Evolutionary conservation across 352 stramenopile species (phyloP).

Genomic region (Globisporangium echinulatum): DNA sequence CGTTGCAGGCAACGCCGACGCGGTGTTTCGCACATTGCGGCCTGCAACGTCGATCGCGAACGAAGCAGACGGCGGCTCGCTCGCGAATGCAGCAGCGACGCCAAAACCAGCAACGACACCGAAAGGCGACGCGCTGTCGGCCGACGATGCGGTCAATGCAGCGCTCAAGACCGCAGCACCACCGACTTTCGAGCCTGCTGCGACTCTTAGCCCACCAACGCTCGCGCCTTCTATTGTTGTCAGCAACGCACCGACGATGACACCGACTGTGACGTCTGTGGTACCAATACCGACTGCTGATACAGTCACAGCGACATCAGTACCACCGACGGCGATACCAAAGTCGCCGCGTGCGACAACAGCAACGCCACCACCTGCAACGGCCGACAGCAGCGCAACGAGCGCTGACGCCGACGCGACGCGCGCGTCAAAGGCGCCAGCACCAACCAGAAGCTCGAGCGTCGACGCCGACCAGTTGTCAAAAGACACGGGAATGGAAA

Average conservation of each 20-base stretch:
- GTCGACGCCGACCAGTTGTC: slow-evolving; percentile 6
- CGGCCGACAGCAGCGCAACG: neutral
- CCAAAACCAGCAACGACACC: neutral
- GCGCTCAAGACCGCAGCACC: slow-evolving; percentile 9
- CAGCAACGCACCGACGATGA: neutral
- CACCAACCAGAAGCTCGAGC: neutral
- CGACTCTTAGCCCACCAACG: neutral
- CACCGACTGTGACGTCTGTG: slow-evolving; percentile 1
- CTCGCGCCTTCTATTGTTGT: neutral
- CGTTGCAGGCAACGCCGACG: neutral
- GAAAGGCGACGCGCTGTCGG: slow-evolving; percentile 3
- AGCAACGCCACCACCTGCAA: neutral
- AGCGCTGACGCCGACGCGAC: neutral
- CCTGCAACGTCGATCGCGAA: slow-evolving; percentile 3
- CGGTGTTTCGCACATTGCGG: slow-evolving; percentile 4
- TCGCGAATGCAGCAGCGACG: neutral
- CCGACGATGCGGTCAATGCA: slow-evolving; percentile 12
- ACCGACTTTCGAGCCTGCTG: neutral
- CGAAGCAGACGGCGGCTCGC: slow-evolving; percentile 3
- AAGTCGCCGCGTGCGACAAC: neutral
- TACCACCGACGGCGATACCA: slow-evolving; percentile 1
- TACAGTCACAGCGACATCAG: slow-evolving; percentile 5
- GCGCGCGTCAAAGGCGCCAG: neutral
- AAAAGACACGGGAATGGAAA: slow-evolving; percentile 9
- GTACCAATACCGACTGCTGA: neutral